A percentile compares a stretch with the other conserved stretches of the same genome.
phyloP scores from a whole-genome alignment of 768 basidiomycete species.

The Lepiota venenata region DNA sequence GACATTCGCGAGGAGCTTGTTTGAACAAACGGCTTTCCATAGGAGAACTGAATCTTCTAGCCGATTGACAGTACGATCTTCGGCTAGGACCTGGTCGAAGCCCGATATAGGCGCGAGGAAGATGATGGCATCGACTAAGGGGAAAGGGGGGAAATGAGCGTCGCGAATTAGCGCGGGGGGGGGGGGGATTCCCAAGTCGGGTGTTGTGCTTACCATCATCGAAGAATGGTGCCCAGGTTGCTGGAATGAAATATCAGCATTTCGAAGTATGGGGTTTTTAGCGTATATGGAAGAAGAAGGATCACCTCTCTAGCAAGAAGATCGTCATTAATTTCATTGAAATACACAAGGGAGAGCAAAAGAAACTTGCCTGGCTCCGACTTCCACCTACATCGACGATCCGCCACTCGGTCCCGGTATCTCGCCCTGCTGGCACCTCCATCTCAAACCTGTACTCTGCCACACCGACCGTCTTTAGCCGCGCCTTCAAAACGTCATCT shows the following conservation, averaged over 20 bases:
- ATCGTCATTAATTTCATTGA: background rate
- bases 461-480: slow-evolving; percentile 75
- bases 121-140: slow-evolving; percentile 64
- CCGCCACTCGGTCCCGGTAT: slow-evolving; percentile 66
- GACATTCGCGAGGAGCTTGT: slow-evolving; percentile 75
- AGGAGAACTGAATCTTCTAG: slow-evolving; percentile 85
- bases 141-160: slow-evolving; percentile 43
- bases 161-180: too few relatives aligned
- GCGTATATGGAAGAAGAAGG: background rate
- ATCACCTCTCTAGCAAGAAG: background rate
- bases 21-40: slow-evolving; percentile 84
- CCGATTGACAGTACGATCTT: slow-evolving; percentile 60
- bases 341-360: background rate
- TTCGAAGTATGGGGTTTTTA: background rate
- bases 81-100: slow-evolving; percentile 68
- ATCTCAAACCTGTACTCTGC: slow-evolving; percentile 82
- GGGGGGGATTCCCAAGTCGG: background rate
- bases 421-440: slow-evolving; percentile 50
- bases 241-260: slow-evolving; percentile 23
- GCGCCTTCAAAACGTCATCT: slow-evolving; percentile 78
- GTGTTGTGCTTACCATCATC: slow-evolving; percentile 45
- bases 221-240: slow-evolving; percentile 71
- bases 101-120: slow-evolving; percentile 76
- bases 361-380: slow-evolving; percentile 55
- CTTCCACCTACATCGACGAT: slow-evolving; percentile 80